Evolutionary conservation across 768 basidiomycete genomes (phyloP).

Genomic region (Tulasnella sp.): DNA sequence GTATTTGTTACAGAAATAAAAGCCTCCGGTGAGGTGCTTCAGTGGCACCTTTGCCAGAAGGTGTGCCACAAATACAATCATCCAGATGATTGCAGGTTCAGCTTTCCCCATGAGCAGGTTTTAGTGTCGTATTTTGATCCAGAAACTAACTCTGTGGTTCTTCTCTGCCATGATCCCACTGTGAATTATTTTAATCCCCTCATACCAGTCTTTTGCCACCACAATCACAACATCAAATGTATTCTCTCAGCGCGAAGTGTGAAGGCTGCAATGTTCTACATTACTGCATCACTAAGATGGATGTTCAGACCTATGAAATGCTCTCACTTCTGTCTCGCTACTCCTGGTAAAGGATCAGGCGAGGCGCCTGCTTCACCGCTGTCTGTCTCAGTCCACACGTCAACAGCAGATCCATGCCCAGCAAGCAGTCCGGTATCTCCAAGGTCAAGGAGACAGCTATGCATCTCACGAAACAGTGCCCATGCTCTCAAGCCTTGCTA

Average conservation of each 20-base stretch:
- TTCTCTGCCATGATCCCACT: slow-evolving; percentile 34
- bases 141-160: slow-evolving; percentile 35
- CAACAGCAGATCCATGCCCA: slow-evolving; percentile 40
- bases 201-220: no score
- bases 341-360: no score
- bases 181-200: slow-evolving; percentile 22
- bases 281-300: no score
- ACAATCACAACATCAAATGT: no score
- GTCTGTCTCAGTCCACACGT: slow-evolving; percentile 25
- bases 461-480: slow-evolving; percentile 35
- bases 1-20: slow-evolving; percentile 31
- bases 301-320: no score
- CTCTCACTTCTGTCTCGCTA: no score
- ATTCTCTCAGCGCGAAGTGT: no score
- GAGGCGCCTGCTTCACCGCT: no score
- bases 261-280: no score
- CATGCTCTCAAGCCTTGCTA: slow-evolving; percentile 25
- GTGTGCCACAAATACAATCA: slow-evolving; percentile 38
- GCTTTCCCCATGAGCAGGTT: slow-evolving; percentile 38
- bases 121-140: slow-evolving; percentile 34
- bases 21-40: slow-evolving; percentile 32
- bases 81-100: slow-evolving; percentile 33
- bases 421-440: slow-evolving; percentile 37
- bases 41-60: slow-evolving; percentile 29
- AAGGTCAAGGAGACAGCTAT: slow-evolving; percentile 33